A percentile compares a stretch with the other conserved stretches of the same genome.
phyloP scores from a whole-genome alignment of 495 filamentous ascomycete species.

The Trichoderma asperelloides region DNA sequence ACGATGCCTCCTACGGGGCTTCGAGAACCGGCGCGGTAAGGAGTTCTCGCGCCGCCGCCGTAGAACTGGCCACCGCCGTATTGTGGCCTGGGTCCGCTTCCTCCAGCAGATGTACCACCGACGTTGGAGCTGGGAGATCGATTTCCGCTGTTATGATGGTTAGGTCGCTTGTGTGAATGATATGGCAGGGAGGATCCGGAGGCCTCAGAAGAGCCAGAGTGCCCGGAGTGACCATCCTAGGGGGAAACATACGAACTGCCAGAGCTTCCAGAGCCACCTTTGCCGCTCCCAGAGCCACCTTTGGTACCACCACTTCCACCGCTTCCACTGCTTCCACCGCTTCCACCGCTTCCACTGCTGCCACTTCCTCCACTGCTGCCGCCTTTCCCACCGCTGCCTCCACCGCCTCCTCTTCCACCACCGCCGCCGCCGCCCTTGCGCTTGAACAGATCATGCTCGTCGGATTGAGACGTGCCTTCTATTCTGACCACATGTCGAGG shows the following conservation, averaged over 20 bases:
- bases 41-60: conserved; percentile 60
- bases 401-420: conserved; percentile 38
- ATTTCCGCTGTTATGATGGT: conserved; percentile 12
- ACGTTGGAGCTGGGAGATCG: conserved; percentile 35
- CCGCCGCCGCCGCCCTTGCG: conserved; percentile 46
- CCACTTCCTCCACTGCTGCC: conserved; percentile 31
- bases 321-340: conserved; percentile 24
- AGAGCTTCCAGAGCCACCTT: neutral
- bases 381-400: conserved; percentile 34
- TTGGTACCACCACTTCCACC: conserved; percentile 22
- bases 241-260: conserved; percentile 9
- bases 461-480: conserved; percentile 1
- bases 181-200: neutral
- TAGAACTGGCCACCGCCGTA: conserved; percentile 69
- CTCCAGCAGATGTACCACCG: conserved; percentile 57
- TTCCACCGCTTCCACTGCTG: conserved; percentile 32
- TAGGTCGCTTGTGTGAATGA: neutral
- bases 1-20: conserved; percentile 48
- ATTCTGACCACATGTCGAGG: neutral
- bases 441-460: conserved; percentile 42
- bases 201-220: neutral
- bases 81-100: conserved; percentile 50
- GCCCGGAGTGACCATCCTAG: neutral
- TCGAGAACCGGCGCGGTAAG: conserved; percentile 53
- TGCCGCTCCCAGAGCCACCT: conserved; percentile 17